Evolutionary conservation across 345 rosid species (phyloP), one percentile per base, ranked within the genome.

Genomic region (Aquilaria yunnanensis): DNA sequence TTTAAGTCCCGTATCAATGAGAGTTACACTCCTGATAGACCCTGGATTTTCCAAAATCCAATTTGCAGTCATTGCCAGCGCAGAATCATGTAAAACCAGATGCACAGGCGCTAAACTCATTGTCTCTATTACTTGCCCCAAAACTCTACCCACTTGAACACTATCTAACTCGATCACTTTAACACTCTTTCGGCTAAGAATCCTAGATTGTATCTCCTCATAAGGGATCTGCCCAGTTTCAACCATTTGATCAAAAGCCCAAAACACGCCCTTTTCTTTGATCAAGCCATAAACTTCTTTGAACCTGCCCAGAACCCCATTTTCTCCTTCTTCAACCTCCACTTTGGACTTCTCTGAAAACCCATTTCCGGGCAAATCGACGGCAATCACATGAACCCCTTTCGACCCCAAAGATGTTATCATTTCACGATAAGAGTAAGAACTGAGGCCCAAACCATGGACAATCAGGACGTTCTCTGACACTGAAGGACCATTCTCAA

Each of bases 311-410:
- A 84, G 47, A 66, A 55, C 48, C 47, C 96, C 96, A 67, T 64
- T 59, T 31, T 75, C 79, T 62, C 81, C 83, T 74, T 80, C 88
- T 65, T 80, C 96, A 49, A 74, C 37, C 59, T 78, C 94, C 37
- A 79, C 70, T 54, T 67, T 60, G 11, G 86, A 75, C 61, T 87
- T 88, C 64, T 93, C 98, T 14, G 98, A 93, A 68, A 93, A 90
- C 51, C 98, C 98, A 74, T 75, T 81, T 51, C 98, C 98, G 12
- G 98, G 98, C 64, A 93, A 79, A 80, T 90, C 98, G 62, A 93
- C 41, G n/a, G 87, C 90, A n/a, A 77, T 70, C 53, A 76, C 86
- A 67, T 67, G 91, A 64, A 84, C 50, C 69, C 88, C 94, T 79
- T 72, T 86, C 5, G 87, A 81, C 41, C 86, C 88, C 32, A 93